A percentile compares a stretch with the other conserved stretches of the same genome.
phyloP scores from a whole-genome alignment of 345 rosid species.

The Camelina sativa region DNA sequence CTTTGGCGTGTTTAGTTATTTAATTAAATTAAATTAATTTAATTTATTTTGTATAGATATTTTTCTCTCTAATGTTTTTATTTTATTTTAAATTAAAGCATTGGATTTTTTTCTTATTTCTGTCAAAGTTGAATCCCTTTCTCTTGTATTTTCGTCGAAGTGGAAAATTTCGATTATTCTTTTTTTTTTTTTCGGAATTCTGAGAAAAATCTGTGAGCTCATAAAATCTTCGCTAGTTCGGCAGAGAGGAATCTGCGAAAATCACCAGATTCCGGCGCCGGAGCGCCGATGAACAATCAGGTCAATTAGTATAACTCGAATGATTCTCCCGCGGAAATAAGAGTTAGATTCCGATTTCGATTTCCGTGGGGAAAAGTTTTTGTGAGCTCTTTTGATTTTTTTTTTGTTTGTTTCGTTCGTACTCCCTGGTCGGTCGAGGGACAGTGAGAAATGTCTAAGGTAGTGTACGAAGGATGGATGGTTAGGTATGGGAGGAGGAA shows the following conservation, averaged over 20 bases:
- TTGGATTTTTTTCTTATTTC: neutral
- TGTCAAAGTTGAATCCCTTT: slow-evolving; percentile 38
- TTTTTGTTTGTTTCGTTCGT: neutral
- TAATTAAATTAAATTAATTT: neutral
- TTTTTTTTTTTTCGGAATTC: neutral
- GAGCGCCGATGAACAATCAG: slow-evolving; percentile 37
- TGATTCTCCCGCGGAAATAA: slow-evolving; percentile 36
- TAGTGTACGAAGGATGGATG: slow-evolving; percentile 99
- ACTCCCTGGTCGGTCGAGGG: neutral
- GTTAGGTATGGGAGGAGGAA: slow-evolving; percentile 97
- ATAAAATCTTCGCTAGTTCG: slow-evolving; percentile 24
- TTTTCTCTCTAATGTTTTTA: slow-evolving; percentile 12
- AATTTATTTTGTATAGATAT: slow-evolving; percentile 7
- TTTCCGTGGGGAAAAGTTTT: slow-evolving; percentile 8
- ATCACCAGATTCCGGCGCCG: slow-evolving; percentile 41
- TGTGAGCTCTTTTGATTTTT: neutral
- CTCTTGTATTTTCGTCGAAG: slow-evolving; percentile 22
- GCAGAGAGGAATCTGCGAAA: slow-evolving; percentile 3
- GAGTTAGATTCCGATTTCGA: slow-evolving; percentile 25
- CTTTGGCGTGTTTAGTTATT: slow-evolving; percentile 37
- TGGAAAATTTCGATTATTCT: neutral
- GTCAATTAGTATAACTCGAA: slow-evolving; percentile 16
- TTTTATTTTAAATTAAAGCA: neutral
- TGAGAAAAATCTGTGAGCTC: slow-evolving; percentile 25
- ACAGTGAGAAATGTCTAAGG: slow-evolving; percentile 63